Percentiles rank a stretch among this genome's conserved stretches.
Conservation (phyloP, 2,329 filamentous ascomycete species). For the Talaromyces sp. region DNA sequence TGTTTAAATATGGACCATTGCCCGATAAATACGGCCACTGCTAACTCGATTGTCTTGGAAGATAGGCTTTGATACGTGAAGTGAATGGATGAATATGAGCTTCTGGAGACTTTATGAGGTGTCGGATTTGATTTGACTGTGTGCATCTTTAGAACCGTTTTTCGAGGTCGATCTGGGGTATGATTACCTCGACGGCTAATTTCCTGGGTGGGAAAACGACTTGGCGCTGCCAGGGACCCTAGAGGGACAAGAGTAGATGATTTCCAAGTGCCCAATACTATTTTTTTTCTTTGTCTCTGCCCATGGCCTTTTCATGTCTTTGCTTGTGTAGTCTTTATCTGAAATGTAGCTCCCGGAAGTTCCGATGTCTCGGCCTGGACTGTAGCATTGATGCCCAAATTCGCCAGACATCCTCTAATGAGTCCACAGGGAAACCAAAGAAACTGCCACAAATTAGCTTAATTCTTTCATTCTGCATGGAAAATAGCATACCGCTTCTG, state of each 20-base stretch:
- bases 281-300: background rate
- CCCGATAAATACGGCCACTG: slow-evolving; percentile 14
- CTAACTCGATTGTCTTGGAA: slow-evolving; percentile 31
- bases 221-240: background rate
- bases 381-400: slow-evolving; percentile 81
- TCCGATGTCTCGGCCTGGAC: slow-evolving; percentile 88
- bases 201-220: background rate
- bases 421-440: slow-evolving; percentile 94
- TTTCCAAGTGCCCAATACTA: background rate
- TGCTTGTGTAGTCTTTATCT: slow-evolving; percentile 76
- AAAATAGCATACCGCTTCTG: slow-evolving; percentile 60
- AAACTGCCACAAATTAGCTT: slow-evolving; percentile 53
- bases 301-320: slow-evolving; percentile 50
- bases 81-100: slow-evolving; percentile 7
- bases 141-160: slow-evolving; percentile 4
- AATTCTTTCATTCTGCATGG: background rate
- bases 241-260: background rate
- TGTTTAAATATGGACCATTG: slow-evolving; percentile 1
- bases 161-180: slow-evolving; percentile 1
- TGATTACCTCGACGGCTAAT: background rate
- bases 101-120: slow-evolving; percentile 1
- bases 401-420: slow-evolving; percentile 85
- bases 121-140: slow-evolving; percentile 4
- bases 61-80: slow-evolving; percentile 40
- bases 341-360: slow-evolving; percentile 83